Evolutionary conservation across 1,139 yeast species (phyloP).

Genomic region (Candida dubliniensis): DNA sequence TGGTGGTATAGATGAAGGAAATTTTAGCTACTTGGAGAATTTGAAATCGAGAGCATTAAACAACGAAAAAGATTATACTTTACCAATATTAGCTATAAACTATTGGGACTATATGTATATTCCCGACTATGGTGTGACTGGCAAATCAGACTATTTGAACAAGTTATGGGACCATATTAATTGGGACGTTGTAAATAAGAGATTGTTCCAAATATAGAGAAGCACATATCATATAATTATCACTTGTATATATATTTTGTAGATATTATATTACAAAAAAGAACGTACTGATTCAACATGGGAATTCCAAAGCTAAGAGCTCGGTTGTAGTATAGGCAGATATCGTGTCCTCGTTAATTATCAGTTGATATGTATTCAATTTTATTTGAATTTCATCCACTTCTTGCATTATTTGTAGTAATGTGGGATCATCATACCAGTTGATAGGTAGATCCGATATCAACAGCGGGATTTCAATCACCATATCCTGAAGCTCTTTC

Average conservation of each 20-base stretch:
- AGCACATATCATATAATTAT: background rate
- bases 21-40: conserved; percentile 47
- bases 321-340: conserved; percentile 11
- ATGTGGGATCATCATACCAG: conserved; percentile 35
- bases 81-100: conserved; percentile 78
- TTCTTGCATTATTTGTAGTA: conserved; percentile 27
- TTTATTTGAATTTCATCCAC: conserved; percentile 26
- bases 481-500: conserved; percentile 24
- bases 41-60: conserved; percentile 46
- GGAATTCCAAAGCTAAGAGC: conserved; percentile 14
- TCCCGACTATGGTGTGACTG: conserved; percentile 78
- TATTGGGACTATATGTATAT: conserved; percentile 89
- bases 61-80: conserved; percentile 60
- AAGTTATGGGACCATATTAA: conserved; percentile 78
- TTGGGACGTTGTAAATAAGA: conserved; percentile 80
- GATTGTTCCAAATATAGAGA: conserved; percentile 46
- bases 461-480: conserved; percentile 33
- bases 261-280: background rate
- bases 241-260: conserved; percentile 6
- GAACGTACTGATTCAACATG: background rate
- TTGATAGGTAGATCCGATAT: conserved; percentile 34
- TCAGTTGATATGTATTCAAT: conserved; percentile 22
- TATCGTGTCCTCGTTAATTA: conserved; percentile 18
- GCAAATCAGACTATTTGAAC: conserved; percentile 70
- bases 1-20: conserved; percentile 60